phyloP scores from a whole-genome alignment of 352 stramenopile genomes.

The Globisporangium radiosum region DNA sequence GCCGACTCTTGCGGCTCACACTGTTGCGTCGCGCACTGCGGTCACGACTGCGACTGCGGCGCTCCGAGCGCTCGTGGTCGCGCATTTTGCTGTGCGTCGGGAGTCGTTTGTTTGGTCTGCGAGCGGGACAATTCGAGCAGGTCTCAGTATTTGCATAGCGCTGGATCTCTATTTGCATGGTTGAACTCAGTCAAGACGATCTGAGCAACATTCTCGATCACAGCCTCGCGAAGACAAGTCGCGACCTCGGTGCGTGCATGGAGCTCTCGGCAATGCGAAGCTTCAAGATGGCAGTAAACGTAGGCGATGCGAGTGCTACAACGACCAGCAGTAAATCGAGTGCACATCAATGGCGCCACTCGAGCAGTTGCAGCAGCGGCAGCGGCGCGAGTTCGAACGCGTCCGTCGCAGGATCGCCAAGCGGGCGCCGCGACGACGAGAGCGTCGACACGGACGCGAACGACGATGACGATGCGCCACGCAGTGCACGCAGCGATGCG shows the following conservation, averaged over 20 bases:
- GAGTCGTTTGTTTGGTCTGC: too few species aligned
- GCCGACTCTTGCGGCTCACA: neutral
- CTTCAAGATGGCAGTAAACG: slow-evolving; percentile 21
- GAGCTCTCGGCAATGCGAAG: slow-evolving; percentile 21
- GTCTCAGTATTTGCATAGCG: too few species aligned
- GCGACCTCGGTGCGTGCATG: slow-evolving; percentile 5
- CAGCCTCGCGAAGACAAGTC: neutral
- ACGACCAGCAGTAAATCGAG: neutral
- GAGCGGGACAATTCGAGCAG: neutral
- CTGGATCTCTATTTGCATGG: too few species aligned
- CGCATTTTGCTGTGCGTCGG: neutral
- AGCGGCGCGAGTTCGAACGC: slow-evolving; percentile 3
- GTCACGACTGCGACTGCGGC: slow-evolving; percentile 3
- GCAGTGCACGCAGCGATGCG: slow-evolving; percentile 18
- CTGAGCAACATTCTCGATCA: neutral
- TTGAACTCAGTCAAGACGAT: neutral
- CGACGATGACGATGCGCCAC: slow-evolving; percentile 14
- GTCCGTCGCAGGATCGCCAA: slow-evolving; percentile 2
- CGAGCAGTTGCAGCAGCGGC: slow-evolving; percentile 5
- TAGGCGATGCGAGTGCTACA: slow-evolving; percentile 9
- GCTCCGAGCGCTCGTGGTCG: neutral
- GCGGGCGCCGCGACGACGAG: slow-evolving; percentile 11
- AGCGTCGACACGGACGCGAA: slow-evolving; percentile 12
- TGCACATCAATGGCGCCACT: slow-evolving; percentile 11
- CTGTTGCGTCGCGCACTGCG: slow-evolving; percentile 6